Evolutionary conservation across 495 filamentous ascomycete species (phyloP), one percentile per base, ranked within the genome.

Genomic region (Acidiella bohemica): DNA sequence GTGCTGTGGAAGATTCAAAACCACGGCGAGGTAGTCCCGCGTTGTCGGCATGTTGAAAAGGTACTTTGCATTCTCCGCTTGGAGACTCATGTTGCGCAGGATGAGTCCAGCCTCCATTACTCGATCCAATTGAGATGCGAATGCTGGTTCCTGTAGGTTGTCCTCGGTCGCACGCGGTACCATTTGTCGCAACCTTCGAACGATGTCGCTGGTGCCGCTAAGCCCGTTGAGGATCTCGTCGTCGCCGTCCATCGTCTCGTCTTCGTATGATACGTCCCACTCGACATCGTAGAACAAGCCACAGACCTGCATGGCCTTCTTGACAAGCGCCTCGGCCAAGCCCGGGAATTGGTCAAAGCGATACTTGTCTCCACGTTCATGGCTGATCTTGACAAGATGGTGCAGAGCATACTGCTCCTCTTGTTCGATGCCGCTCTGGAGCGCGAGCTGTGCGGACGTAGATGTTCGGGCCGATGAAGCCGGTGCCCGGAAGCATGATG

Each of bases 381-480:
- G 85, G 0, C 87, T 94, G 13, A 94, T 93, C 56, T 93, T 90
- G 42, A 96, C 87, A 10, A 99, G 64, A 55, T 95, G 88, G 42
- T 85, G 84, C 13, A 96, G 62, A 0, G 84, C 85, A 57, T 86
- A 96, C 19, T 83, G 77, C 45, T 93, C 78, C 53, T 99, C 90
- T 17, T 75, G 73, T 11, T 71, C 67, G 19, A 93, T 75, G 0
- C 77, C 75, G 20, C 83, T 92, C 38, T 80, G 82, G 31, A 99
- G 67, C 0, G 86, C 76, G 12, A 60, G 42, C 32, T 88, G 73
- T 36, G 82, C 86, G 77, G 38, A 86, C 78, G 51, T 93, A 95
- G 36, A 95, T 93, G 55, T 88, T 85, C 4, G 80, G 80, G 8
- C 80, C 80, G 33, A 78, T 70, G 41, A 73, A 77, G 4, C 68